Evolutionary conservation across 2,329 filamentous ascomycete species (phyloP).

Genomic region (Decorospora gaudefroyi): DNA sequence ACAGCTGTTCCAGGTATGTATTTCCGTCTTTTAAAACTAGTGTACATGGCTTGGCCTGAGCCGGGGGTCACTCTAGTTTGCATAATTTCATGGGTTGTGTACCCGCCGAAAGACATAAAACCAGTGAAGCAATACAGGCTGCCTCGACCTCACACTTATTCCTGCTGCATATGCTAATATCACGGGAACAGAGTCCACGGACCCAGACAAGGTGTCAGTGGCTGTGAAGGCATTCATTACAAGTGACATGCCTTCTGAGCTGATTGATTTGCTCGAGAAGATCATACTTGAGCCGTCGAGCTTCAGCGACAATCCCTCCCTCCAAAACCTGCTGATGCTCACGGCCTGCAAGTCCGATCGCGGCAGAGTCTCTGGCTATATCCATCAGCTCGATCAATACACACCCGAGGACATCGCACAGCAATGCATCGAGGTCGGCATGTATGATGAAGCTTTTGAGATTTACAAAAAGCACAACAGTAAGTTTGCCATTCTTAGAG

Average conservation of each 20-base stretch:
- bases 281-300: constrained; percentile 99
- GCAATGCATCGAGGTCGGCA: constrained; percentile 90
- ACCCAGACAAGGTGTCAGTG: constrained; percentile 92
- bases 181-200: constrained; percentile 60
- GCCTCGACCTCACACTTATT: background rate
- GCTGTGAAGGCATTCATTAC: constrained; percentile 92
- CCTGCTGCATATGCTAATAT: background rate
- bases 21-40: too few species aligned
- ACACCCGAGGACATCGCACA: constrained; percentile 89
- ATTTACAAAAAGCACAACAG: constrained; percentile 97
- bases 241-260: constrained; percentile 86
- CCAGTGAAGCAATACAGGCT: background rate
- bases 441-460: constrained; percentile 96
- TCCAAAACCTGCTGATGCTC: constrained; percentile 95
- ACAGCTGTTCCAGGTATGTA: constrained; percentile 76
- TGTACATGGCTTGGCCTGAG: too few species aligned
- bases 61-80: background rate
- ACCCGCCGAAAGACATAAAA: background rate
- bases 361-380: constrained; percentile 91
- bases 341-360: constrained; percentile 98
- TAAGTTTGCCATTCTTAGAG: too few species aligned
- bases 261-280: constrained; percentile 98
- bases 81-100: background rate
- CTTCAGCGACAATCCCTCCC: constrained; percentile 95
- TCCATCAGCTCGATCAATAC: constrained; percentile 87